Base-by-base conservation (phyloP, 148 eudicot species). In the Persicaria tinctoria region DNA sequence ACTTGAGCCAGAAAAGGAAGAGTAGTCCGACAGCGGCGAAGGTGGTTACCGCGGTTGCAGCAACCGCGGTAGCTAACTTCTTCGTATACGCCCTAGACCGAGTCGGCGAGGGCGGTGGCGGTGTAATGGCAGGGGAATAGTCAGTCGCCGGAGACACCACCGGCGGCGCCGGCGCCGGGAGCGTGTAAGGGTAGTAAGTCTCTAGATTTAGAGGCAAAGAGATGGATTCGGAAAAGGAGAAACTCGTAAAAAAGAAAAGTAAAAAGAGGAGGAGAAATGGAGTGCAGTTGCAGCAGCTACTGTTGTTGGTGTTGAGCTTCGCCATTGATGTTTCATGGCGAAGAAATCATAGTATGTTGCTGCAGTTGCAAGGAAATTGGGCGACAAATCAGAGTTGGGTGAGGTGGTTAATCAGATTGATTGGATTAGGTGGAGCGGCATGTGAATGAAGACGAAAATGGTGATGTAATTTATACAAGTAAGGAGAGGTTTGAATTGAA, bases 11-110 rank as follows among this genome's bases (percentile, higher is more conserved):
- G 4, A 47, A 5, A 17, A 66, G 44, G 18, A 66, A 8, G 47
- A 66, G 70, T 4, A 66, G 44, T 46, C 41, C 41, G 48, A 66
- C 18, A 4, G 18, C 18, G 12, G 70, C 70, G 18, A 66, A 13
- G 3, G 70, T 66, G 76, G 83, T 80, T 1, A 86, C 90, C 3
- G 91, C 97, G 3, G 98, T 94, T 17, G 76, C 90, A 0, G 79
- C 89, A 5, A 94, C 85, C 2, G 98, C 98, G 6, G 81, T 85
- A 0, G 73, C 80, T 66, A 94, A 82, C 1, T 86, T 84, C 48
- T 83, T 82, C 48, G 64, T 83, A 0, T 91, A 84, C 1, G 88
- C 56, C 7, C 75, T 50, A 3, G 63, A 46, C 4, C 66, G 6
- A 5, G 71, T 9, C 16, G 68, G 1, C 14, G 73, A 48, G 1